phyloP scores from a whole-genome alignment of 169 alveolate genomes.

The Besnoitia besnoiti region DNA sequence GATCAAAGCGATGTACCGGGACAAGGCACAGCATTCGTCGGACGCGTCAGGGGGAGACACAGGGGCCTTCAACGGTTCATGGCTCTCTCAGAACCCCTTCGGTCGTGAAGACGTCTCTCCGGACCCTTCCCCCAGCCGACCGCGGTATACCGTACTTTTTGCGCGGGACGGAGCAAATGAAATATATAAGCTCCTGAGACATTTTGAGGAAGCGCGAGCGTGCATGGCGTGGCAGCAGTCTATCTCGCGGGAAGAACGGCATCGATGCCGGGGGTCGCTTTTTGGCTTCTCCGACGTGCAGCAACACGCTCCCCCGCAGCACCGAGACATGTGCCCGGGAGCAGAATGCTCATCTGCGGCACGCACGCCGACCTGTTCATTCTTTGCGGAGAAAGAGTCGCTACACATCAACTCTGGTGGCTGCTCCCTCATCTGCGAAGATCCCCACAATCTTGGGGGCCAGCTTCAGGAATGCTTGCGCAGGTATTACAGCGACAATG shows the following conservation, averaged over 20 bases:
- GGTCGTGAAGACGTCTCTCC: background rate
- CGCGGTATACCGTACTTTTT: background rate
- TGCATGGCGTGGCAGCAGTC: constrained; percentile 46
- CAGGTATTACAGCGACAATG: background rate
- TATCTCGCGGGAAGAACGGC: background rate
- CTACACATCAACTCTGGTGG: no score
- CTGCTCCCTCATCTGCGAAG: no score
- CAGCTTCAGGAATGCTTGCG: constrained; percentile 23
- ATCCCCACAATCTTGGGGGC: background rate
- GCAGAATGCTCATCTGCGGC: no score
- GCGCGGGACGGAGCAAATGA: background rate
- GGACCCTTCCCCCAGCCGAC: background rate
- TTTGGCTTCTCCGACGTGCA: no score
- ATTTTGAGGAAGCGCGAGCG: background rate
- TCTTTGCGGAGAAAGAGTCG: no score
- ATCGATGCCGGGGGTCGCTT: background rate
- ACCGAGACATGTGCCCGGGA: no score
- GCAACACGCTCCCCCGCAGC: no score
- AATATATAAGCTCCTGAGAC: background rate
- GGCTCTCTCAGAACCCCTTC: background rate
- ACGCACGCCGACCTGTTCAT: no score
- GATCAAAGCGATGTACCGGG: background rate
- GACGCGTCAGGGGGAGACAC: background rate
- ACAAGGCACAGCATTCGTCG: background rate
- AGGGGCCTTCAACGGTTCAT: background rate